Base-by-base conservation (phyloP, 2,329 filamentous ascomycete species). In the Ascochyta lentis region DNA sequence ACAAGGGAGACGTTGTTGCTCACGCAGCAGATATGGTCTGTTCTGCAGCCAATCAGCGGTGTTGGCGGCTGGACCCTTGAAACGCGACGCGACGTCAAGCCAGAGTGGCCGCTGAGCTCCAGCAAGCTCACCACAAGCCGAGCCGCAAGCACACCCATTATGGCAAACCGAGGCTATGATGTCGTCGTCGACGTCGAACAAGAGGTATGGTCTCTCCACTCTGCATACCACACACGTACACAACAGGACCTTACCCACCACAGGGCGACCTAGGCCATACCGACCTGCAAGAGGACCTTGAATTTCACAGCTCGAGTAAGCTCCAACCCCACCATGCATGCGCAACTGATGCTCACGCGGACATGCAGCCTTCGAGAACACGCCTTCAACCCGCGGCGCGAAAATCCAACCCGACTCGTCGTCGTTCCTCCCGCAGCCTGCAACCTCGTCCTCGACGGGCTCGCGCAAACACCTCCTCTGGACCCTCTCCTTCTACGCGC, bases 191-290 rank as follows among this genome's bases (percentile, higher is more conserved):
- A 99, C 71, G 89, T 98, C 52, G 95, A 99, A 76, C 91, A 95
- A 71, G 95, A 98, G 85, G 92, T 96, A 80, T 63, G 78, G 41
- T 39, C 26, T 10, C 12, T 15, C 23, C 31, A 6, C 16, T 42
- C 37, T 31, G 9, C 24, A 3, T 16, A 13, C 16, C 16, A 48
- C 4, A 26, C 35, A 24, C 31, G 16, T 23, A 41, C n/a, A n/a
- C n/a, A 16, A 1, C 16, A 15, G 27, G 15, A 49, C 55, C 67
- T 72, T 3, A 72, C 61, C 46, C 39, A 29, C 26, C 27, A 56
- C 75, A 98, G 93, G 94, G 94, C 71, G 95, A 99, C 79, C 88
- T 99, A 74, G 95, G 95, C 70, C 93, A 97, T 79, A 99, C 95
- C 54, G 95, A 99, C 77, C 89, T 99, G 23, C 92, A 97, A 82